A percentile compares a stretch with the other conserved stretches of the same genome.
phyloP scores from a whole-genome alignment of 1,139 yeast species.

The Taphrina deformans region DNA sequence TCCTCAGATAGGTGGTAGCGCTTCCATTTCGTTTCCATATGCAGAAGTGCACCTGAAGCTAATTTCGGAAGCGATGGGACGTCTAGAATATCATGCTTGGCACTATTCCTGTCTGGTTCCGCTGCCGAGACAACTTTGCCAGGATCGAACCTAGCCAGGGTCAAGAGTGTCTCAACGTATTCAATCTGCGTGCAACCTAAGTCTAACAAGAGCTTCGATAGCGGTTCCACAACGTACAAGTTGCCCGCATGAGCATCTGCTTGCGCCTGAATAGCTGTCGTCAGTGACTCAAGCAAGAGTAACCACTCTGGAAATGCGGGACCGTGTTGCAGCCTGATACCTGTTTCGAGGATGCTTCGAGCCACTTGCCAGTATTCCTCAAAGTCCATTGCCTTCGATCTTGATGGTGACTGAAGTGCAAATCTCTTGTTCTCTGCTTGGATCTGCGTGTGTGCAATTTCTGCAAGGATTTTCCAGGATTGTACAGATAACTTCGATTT shows the following conservation, averaged over 20 bases:
- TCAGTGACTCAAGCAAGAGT: neutral
- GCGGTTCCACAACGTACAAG: neutral
- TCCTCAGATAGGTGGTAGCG: slow-evolving; percentile 1
- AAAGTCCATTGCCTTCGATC: neutral
- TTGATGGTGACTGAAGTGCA: neutral
- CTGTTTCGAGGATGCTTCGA: neutral
- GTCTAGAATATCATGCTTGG: neutral
- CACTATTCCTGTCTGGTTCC: neutral
- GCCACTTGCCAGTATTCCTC: neutral
- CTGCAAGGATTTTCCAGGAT: slow-evolving; percentile 12
- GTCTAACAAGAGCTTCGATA: neutral
- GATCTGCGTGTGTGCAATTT: neutral
- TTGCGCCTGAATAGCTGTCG: neutral
- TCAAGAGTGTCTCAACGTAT: neutral
- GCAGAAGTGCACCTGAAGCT: neutral
- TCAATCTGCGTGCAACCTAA: neutral
- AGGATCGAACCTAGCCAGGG: neutral
- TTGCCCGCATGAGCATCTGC: neutral
- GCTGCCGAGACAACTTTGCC: neutral
- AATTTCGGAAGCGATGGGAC: neutral
- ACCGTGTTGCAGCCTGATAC: neutral
- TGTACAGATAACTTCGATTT: neutral
- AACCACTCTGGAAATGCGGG: neutral
- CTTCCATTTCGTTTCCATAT: neutral
- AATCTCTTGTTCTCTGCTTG: neutral